phyloP scores from a whole-genome alignment of 225 moss, liverwort and hornwort genomes.

The Physcomitrium patens region DNA sequence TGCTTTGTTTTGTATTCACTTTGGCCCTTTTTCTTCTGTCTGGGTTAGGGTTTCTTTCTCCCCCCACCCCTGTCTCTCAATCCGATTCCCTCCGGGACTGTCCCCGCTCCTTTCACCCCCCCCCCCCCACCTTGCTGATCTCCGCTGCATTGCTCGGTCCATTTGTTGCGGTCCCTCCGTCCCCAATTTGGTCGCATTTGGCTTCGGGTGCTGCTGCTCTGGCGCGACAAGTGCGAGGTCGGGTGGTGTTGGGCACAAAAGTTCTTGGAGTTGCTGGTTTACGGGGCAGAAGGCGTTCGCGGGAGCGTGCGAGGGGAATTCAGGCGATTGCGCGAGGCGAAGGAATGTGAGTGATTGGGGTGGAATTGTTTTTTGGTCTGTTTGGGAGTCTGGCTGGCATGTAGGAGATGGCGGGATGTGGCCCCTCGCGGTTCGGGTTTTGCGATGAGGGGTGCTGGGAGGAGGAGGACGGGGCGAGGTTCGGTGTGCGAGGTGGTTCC shows the following conservation, averaged over 20 bases:
- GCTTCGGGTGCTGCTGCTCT: no score
- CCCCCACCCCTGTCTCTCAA: no score
- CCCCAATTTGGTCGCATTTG: slow-evolving; percentile 10
- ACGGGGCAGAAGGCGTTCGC: background rate
- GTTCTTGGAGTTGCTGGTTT: background rate
- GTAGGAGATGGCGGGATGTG: slow-evolving; percentile 28
- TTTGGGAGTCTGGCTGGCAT: slow-evolving; percentile 7
- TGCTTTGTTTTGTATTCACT: no score
- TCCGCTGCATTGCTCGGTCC: background rate
- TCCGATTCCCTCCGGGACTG: no score
- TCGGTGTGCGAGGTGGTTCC: background rate
- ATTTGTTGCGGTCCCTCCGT: background rate
- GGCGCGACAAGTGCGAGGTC: background rate
- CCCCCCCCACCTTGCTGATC: slow-evolving; percentile 19
- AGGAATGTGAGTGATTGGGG: slow-evolving; percentile 26
- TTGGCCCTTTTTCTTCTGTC: no score
- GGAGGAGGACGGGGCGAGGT: background rate
- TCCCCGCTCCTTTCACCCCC: background rate
- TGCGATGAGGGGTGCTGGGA: background rate
- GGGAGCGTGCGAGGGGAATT: slow-evolving; percentile 20
- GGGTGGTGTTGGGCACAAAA: background rate
- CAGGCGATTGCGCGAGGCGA: background rate
- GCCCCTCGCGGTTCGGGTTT: background rate
- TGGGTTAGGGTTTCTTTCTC: no score
- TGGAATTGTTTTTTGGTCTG: background rate